A percentile compares a stretch with the other conserved stretches of the same genome.
Conservation (phyloP, 1,284 basidiomycete species). For the Neolentinus lepideus region DNA sequence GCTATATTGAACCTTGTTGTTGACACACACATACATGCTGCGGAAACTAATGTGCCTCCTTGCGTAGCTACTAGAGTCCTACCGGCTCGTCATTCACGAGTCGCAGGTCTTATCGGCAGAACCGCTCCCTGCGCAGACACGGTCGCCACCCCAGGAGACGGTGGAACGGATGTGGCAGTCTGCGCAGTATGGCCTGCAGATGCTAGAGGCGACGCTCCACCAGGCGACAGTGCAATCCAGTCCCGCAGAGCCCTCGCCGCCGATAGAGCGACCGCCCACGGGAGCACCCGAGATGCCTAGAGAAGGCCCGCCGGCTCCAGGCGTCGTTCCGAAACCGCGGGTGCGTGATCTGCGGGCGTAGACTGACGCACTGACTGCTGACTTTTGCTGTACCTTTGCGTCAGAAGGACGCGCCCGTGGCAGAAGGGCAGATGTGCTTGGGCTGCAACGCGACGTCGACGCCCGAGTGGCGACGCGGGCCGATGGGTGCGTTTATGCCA, state of each 20-base stretch:
- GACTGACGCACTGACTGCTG: not conserved
- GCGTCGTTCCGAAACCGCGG: constrained; percentile 3
- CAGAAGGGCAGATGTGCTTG: constrained; percentile 63
- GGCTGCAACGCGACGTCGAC: constrained; percentile 79
- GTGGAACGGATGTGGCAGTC: constrained; percentile 40
- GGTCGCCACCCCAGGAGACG: constrained; percentile 25
- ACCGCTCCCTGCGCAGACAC: constrained; percentile 18
- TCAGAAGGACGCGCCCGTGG: constrained; percentile 37
- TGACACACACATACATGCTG: not conserved
- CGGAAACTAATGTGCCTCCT: not conserved
- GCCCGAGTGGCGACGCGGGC: constrained; percentile 77
- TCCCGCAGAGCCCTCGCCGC: not conserved
- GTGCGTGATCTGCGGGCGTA: not conserved
- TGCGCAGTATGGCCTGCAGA: constrained; percentile 44
- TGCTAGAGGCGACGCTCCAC: constrained; percentile 33
- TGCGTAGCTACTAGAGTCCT: constrained; percentile 38
- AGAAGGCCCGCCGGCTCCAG: constrained; percentile 20
- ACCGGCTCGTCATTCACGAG: constrained; percentile 35
- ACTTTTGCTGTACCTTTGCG: constrained; percentile 4
- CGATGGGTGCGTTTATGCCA: constrained; percentile 48
- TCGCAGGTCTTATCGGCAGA: constrained; percentile 23
- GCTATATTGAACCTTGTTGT: not conserved
- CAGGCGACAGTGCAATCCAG: constrained; percentile 13
- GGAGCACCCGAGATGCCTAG: not conserved
- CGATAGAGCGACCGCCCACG: not conserved